These are phyloP conservation scores for Novymonas esmeraldas DNA, from an alignment of 208 protist genomes.

Conservation along the genomic window DNA sequence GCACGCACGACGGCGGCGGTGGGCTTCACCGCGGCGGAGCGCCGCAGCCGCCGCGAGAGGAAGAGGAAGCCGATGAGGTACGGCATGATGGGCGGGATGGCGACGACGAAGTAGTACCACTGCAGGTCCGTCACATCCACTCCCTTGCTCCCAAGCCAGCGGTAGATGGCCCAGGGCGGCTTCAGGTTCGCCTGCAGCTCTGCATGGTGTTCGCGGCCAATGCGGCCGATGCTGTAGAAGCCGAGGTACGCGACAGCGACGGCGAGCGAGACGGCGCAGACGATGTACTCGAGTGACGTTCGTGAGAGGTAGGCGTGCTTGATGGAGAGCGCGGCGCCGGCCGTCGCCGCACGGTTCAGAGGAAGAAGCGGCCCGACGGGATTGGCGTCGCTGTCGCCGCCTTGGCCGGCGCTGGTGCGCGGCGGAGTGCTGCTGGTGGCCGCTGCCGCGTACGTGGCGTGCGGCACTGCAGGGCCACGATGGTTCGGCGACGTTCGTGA, in stretches of 20 bases:
- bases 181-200: conserved; percentile 36
- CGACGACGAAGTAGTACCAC: conserved; percentile 63
- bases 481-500: no score
- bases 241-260: conserved; percentile 29
- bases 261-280: conserved; percentile 28
- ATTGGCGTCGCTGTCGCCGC: neutral
- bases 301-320: conserved; percentile 35
- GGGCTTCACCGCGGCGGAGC: neutral
- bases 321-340: neutral
- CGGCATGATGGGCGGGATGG: conserved; percentile 39
- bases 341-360: neutral
- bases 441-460: no score
- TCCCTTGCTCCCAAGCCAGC: conserved; percentile 54
- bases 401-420: neutral
- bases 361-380: neutral
- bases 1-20: neutral
- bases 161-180: conserved; percentile 47
- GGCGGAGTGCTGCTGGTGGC: neutral
- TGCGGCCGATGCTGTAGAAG: conserved; percentile 33
- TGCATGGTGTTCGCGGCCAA: conserved; percentile 35
- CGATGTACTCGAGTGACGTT: conserved; percentile 40
- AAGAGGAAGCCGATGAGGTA: conserved; percentile 47
- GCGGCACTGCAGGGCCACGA: no score
- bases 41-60: conserved; percentile 33
- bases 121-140: conserved; percentile 68